A percentile compares a stretch with the other conserved stretches of the same genome.
These are phyloP conservation scores for Calonectria crousiana DNA, from an alignment of 2,329 filamentous ascomycete genomes.

Conservation along the genomic window DNA sequence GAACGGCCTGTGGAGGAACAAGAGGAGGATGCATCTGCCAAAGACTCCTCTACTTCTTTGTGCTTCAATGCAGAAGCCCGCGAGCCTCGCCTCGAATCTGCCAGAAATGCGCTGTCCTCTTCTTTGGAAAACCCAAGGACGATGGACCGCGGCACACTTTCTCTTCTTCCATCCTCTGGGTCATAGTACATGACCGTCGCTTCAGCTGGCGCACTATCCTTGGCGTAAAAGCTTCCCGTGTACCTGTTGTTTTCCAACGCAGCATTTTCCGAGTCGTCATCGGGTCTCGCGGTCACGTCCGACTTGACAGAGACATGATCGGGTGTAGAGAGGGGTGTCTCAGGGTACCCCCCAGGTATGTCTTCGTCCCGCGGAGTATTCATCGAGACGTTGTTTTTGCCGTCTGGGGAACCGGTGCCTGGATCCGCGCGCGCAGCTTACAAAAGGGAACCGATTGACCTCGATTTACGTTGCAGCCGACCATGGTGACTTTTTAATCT, in stretches of 20 bases:
- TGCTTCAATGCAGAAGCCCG: slow-evolving; percentile 19
- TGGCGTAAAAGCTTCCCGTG: neutral
- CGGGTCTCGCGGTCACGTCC: neutral
- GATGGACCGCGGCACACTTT: neutral
- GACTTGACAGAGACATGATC: slow-evolving; percentile 23
- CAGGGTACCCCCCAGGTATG: slow-evolving; percentile 43
- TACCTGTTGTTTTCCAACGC: neutral
- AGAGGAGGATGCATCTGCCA: neutral
- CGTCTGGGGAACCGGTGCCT: neutral
- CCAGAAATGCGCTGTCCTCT: neutral
- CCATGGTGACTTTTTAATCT: neutral
- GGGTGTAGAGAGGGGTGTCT: slow-evolving; percentile 37
- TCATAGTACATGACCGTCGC: neutral
- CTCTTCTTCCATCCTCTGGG: neutral
- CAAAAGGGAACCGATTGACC: neutral
- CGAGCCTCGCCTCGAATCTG: neutral
- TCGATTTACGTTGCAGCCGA: neutral
- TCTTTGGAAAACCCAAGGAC: neutral
- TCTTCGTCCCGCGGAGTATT: slow-evolving; percentile 41
- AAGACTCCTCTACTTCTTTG: neutral
- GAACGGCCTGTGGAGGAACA: slow-evolving; percentile 15
- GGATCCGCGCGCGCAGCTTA: neutral
- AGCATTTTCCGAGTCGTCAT: neutral
- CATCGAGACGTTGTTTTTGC: slow-evolving; percentile 24
- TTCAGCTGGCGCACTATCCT: neutral